Evolutionary conservation across 768 basidiomycete genomes (phyloP).

Genomic region (Boletus barrowsii): DNA sequence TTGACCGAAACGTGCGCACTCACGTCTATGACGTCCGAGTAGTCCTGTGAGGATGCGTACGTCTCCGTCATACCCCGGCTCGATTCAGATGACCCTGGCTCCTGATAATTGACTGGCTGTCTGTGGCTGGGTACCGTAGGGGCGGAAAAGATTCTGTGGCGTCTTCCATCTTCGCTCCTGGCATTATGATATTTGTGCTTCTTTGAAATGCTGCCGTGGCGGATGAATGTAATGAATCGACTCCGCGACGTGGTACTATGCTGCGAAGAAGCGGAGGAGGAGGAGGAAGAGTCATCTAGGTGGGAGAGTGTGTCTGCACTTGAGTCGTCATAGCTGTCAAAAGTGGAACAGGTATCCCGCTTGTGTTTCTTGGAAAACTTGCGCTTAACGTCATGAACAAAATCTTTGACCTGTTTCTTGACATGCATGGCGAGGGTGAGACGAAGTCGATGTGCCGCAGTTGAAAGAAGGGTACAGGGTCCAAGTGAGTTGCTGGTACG

Average conservation of each 20-base stretch:
- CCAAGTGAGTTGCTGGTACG: not conserved
- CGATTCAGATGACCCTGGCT: not conserved
- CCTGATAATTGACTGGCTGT: not conserved
- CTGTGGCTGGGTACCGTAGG: not conserved
- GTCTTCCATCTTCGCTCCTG: conserved; percentile 3
- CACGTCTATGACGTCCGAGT: conserved; percentile 25
- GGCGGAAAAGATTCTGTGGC: conserved; percentile 18
- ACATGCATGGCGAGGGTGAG: conserved; percentile 25
- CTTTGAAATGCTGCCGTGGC: conserved; percentile 5
- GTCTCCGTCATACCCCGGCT: not conserved
- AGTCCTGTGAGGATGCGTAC: not conserved
- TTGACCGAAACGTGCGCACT: conserved; percentile 1
- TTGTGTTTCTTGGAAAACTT: conserved; percentile 28
- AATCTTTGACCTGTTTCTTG: conserved; percentile 27
- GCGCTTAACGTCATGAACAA: conserved; percentile 33
- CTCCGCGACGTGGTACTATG: conserved; percentile 1
- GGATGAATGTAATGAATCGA: conserved; percentile 14
- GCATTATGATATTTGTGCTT: conserved; percentile 9
- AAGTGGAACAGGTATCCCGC: conserved; percentile 13
- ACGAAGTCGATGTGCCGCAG: not conserved
- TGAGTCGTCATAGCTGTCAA: conserved; percentile 15
- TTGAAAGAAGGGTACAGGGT: not conserved
- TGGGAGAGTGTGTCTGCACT: conserved; percentile 7
- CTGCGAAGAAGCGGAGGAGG: conserved; percentile 16
- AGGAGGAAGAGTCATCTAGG: conserved; percentile 11